Conservation (phyloP, 768 basidiomycete species). For the Collybia sordida region DNA sequence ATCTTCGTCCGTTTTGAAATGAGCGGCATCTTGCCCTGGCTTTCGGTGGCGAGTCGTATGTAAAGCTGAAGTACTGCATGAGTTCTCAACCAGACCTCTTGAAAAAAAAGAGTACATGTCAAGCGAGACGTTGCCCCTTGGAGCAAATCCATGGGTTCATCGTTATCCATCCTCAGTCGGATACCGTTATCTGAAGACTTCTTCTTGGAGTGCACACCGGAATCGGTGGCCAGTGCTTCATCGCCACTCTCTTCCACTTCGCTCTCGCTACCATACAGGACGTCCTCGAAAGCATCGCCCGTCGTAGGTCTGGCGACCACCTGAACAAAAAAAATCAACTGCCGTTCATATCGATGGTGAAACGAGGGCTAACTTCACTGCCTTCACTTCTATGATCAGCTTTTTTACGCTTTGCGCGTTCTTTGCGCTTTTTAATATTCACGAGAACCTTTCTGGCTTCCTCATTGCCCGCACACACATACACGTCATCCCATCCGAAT, state of each 20-base stretch:
- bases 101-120: slow-evolving; percentile 53
- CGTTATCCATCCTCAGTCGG: slow-evolving; percentile 81
- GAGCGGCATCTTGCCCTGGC: slow-evolving; percentile 82
- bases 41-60: slow-evolving; percentile 58
- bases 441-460: slow-evolving; percentile 86
- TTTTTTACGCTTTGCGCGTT: slow-evolving; percentile 88
- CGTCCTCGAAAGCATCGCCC: slow-evolving; percentile 95
- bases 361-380: slow-evolving; percentile 28
- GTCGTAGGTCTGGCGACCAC: slow-evolving; percentile 49
- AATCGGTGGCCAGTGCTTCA: slow-evolving; percentile 37
- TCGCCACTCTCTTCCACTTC: slow-evolving; percentile 77
- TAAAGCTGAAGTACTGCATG: slow-evolving; percentile 30
- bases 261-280: slow-evolving; percentile 95
- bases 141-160: slow-evolving; percentile 94
- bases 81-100: not conserved
- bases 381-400: slow-evolving; percentile 57
- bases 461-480: slow-evolving; percentile 70
- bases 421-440: slow-evolving; percentile 96
- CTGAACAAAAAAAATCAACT: slow-evolving; percentile 25
- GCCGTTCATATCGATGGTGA: not conserved
- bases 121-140: slow-evolving; percentile 73
- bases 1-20: slow-evolving; percentile 86
- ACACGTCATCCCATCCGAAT: slow-evolving; percentile 86
- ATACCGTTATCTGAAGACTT: slow-evolving; percentile 40
- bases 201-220: slow-evolving; percentile 27